phyloP scores from a whole-genome alignment of 1,284 basidiomycete species.

The Papiliotrema flavescens region DNA sequence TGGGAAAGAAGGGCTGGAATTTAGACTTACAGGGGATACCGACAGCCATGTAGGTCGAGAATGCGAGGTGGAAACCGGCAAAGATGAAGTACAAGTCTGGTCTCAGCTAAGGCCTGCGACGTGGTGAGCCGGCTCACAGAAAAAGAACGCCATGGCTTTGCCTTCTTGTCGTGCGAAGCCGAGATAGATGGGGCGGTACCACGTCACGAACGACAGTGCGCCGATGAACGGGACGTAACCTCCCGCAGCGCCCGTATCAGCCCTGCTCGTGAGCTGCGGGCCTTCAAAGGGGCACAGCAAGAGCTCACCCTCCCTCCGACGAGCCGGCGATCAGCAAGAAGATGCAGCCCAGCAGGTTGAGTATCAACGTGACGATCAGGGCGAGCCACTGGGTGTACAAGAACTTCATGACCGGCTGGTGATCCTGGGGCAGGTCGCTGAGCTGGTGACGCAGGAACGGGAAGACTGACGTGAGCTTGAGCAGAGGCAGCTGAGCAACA shows the following conservation, averaged over 20 bases:
- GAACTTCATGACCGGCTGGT: slow-evolving; percentile 72
- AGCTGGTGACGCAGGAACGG: slow-evolving; percentile 94
- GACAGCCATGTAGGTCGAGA: slow-evolving; percentile 81
- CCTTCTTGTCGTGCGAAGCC: slow-evolving; percentile 84
- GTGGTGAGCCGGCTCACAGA: slow-evolving; percentile 32
- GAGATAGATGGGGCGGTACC: slow-evolving; percentile 95
- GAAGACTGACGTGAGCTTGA: slow-evolving; percentile 60
- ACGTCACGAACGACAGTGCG: slow-evolving; percentile 77
- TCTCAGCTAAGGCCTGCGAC: slow-evolving; percentile 13
- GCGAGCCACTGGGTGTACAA: slow-evolving; percentile 86
- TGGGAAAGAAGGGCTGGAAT: neutral
- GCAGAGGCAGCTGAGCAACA: too few relatives aligned
- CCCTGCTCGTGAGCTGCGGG: slow-evolving; percentile 29
- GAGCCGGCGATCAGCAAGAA: slow-evolving; percentile 75
- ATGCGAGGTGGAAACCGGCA: slow-evolving; percentile 85
- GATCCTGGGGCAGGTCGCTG: slow-evolving; percentile 78
- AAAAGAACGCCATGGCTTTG: slow-evolving; percentile 48
- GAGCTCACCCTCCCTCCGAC: slow-evolving; percentile 61
- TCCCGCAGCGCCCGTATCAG: slow-evolving; percentile 32
- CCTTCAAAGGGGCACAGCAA: slow-evolving; percentile 8
- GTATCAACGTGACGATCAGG: slow-evolving; percentile 67
- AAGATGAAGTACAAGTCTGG: slow-evolving; percentile 93
- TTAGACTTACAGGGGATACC: slow-evolving; percentile 61
- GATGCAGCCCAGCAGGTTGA: slow-evolving; percentile 91
- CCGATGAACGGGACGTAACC: slow-evolving; percentile 76